phyloP scores from a whole-genome alignment of 2,329 filamentous ascomycete species.

The Trichoderma sp. region DNA sequence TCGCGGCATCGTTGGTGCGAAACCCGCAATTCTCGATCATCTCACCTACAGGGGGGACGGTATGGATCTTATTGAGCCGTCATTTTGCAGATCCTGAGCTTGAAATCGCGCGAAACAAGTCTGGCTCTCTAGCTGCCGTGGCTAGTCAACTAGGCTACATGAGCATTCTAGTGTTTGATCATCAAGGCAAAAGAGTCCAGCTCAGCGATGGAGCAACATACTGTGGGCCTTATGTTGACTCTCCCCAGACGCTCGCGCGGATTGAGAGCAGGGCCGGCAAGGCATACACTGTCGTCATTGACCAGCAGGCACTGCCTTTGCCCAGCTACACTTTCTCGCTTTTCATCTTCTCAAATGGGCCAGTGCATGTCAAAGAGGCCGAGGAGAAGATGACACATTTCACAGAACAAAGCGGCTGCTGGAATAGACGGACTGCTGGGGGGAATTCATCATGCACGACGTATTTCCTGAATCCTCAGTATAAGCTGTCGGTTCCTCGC shows the following conservation, averaged over 20 bases:
- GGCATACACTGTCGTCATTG: constrained; percentile 62
- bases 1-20: constrained; percentile 56
- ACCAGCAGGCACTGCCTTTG: constrained; percentile 74
- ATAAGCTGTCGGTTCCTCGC: constrained; percentile 59
- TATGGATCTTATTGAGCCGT: constrained; percentile 84
- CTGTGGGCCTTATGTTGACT: constrained; percentile 86
- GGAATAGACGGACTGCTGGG: constrained; percentile 78
- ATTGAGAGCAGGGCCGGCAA: constrained; percentile 47
- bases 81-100: constrained; percentile 75
- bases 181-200: constrained; percentile 68
- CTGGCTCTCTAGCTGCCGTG: constrained; percentile 42
- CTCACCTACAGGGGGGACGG: constrained; percentile 55
- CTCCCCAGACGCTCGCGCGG: constrained; percentile 83
- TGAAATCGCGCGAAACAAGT: constrained; percentile 49
- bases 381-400: constrained; percentile 57
- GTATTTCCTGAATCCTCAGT: constrained; percentile 89
- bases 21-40: constrained; percentile 72
- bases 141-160: constrained; percentile 73
- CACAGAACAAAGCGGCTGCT: constrained; percentile 61
- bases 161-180: constrained; percentile 77
- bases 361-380: constrained; percentile 62
- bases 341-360: constrained; percentile 70
- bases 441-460: constrained; percentile 74
- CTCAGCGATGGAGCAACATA: constrained; percentile 69
- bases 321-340: constrained; percentile 81